Evolutionary conservation across 208 protist genomes (phyloP).

Genomic region (Endotrypanum monterogeii): DNA sequence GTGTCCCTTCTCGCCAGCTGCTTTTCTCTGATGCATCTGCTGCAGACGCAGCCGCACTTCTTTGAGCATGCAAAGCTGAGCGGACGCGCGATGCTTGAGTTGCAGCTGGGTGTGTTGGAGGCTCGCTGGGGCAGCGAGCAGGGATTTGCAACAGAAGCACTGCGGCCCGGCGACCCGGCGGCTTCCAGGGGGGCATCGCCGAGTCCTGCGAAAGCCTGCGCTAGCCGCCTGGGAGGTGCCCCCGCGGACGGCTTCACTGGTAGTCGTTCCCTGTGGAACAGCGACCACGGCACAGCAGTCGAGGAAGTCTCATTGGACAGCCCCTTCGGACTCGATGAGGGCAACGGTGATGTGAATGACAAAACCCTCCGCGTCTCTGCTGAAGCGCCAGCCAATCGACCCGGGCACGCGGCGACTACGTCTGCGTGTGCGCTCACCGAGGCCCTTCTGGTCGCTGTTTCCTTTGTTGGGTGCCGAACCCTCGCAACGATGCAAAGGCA

Average conservation of each 20-base stretch:
- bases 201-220: background rate
- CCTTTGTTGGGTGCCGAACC: slow-evolving; percentile 20
- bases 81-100: slow-evolving; percentile 19
- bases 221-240: background rate
- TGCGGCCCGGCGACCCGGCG: slow-evolving; percentile 10
- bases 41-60: slow-evolving; percentile 19
- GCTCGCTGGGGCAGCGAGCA: slow-evolving; percentile 1
- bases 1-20: slow-evolving; percentile 19
- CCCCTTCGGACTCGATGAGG: background rate
- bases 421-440: slow-evolving; percentile 20
- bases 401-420: background rate
- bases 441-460: slow-evolving; percentile 21
- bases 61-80: slow-evolving; percentile 19
- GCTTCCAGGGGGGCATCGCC: too few relatives aligned
- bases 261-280: slow-evolving; percentile 20
- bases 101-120: slow-evolving; percentile 11
- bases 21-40: slow-evolving; percentile 25
- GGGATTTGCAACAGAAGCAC: slow-evolving; percentile 15
- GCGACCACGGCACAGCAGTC: background rate
- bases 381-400: background rate
- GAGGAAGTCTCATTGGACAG: background rate
- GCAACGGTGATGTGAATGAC: background rate
- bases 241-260: background rate
- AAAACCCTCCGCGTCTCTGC: background rate
- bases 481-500: slow-evolving; percentile 12